These are phyloP conservation scores for Stephanodiscus triporus DNA, from an alignment of 108 stramenopile genomes.

Conservation along the genomic window DNA sequence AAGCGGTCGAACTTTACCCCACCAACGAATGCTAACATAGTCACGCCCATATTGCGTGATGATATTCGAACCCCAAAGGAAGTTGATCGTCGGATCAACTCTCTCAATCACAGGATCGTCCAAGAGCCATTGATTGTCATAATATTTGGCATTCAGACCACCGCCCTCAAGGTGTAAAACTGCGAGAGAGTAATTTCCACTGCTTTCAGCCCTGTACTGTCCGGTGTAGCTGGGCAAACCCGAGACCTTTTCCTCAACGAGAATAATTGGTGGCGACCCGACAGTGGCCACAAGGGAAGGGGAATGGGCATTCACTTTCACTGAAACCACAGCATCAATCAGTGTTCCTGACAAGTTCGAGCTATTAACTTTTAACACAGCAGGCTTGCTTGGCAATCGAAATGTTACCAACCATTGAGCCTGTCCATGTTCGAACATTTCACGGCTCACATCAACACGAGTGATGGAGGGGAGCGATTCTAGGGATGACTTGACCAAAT, in stretches of 20 bases:
- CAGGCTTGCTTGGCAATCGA: constrained; percentile 55
- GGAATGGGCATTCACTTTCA: constrained; percentile 19
- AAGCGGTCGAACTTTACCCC: constrained; percentile 68
- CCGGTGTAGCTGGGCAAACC: constrained; percentile 82
- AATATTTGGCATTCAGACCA: constrained; percentile 75
- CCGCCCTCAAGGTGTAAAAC: constrained; percentile 73
- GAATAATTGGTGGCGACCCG: constrained; percentile 47
- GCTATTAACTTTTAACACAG: constrained; percentile 38
- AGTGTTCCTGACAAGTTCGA: constrained; percentile 59
- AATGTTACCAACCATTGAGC: constrained; percentile 78
- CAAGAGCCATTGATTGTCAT: constrained; percentile 85
- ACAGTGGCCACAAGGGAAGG: constrained; percentile 42
- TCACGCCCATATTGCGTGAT: constrained; percentile 79
- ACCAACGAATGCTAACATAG: constrained; percentile 82
- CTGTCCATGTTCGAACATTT: constrained; percentile 49
- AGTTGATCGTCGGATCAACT: constrained; percentile 65
- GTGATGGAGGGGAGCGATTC: constrained; percentile 59
- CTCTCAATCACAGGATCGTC: constrained; percentile 67
- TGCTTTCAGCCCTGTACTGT: constrained; percentile 53
- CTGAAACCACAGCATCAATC: constrained; percentile 25
- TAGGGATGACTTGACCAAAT: constrained; percentile 63
- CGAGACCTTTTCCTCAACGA: constrained; percentile 67
- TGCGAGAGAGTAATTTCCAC: constrained; percentile 65
- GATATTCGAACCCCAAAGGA: constrained; percentile 68
- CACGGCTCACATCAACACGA: constrained; percentile 61